These are phyloP conservation scores for Taiwanofungus camphoratus DNA, from an alignment of 1,284 basidiomycete genomes.

Conservation along the genomic window DNA sequence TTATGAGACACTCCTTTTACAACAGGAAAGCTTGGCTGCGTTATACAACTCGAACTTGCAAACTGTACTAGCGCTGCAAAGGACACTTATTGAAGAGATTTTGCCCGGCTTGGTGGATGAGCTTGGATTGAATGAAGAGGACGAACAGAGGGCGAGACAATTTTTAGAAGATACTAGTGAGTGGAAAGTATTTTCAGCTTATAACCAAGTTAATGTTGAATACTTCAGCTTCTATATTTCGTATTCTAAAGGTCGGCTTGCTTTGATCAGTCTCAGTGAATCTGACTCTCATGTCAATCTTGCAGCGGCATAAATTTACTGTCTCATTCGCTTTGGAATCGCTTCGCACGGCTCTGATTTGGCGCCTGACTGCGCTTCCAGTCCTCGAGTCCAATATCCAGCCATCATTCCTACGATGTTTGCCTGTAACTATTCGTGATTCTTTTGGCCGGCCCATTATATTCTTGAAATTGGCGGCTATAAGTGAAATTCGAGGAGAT, in stretches of 20 bases:
- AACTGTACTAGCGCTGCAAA: conserved; percentile 40
- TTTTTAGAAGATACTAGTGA: conserved; percentile 54
- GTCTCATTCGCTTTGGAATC: conserved; percentile 58
- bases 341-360: conserved; percentile 47
- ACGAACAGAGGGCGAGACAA: conserved; percentile 44
- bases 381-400: conserved; percentile 25
- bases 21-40: conserved; percentile 18
- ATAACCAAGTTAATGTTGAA: too few species aligned
- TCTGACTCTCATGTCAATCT: neutral
- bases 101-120: conserved; percentile 55
- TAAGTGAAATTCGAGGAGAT: conserved; percentile 32
- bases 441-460: conserved; percentile 60
- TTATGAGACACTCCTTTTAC: conserved; percentile 14
- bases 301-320: conserved; percentile 62
- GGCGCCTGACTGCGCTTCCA: conserved; percentile 51
- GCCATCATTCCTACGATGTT: conserved; percentile 35
- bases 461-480: conserved; percentile 35
- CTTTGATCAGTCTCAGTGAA: conserved; percentile 1
- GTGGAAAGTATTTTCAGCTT: conserved; percentile 9
- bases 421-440: conserved; percentile 48
- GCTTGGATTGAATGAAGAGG: conserved; percentile 41
- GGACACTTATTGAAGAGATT: conserved; percentile 46
- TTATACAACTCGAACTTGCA: conserved; percentile 42
- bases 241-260: conserved; percentile 52
- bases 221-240: conserved; percentile 54